A percentile compares a stretch with the other conserved stretches of the same genome.
These are phyloP conservation scores for Fusarium sp. DNA, from an alignment of 2,329 filamentous ascomycete genomes.

Conservation along the genomic window DNA sequence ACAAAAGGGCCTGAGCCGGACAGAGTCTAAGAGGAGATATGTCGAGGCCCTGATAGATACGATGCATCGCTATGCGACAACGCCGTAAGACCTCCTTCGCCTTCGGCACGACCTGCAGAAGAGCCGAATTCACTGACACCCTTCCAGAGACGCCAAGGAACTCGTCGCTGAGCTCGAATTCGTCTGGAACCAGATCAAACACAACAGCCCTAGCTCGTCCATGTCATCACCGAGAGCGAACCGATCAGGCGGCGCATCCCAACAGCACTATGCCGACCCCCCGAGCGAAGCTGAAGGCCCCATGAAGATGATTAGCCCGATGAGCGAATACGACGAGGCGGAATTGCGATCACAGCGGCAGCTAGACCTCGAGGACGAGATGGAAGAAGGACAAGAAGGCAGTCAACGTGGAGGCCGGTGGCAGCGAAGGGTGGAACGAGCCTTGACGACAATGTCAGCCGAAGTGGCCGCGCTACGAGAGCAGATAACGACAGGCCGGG, in stretches of 20 bases:
- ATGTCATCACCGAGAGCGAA: slow-evolving; percentile 65
- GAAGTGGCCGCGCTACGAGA: slow-evolving; percentile 93
- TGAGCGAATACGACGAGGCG: slow-evolving; percentile 84
- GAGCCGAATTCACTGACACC: slow-evolving; percentile 32
- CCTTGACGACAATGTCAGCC: slow-evolving; percentile 88
- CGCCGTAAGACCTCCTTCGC: slow-evolving; percentile 68
- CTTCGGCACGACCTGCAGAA: neutral
- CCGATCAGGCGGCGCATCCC: slow-evolving; percentile 47
- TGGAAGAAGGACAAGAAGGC: slow-evolving; percentile 50
- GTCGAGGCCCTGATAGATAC: slow-evolving; percentile 95
- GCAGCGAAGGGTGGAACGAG: slow-evolving; percentile 85
- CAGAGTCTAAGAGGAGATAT: slow-evolving; percentile 93
- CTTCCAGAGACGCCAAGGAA: slow-evolving; percentile 79
- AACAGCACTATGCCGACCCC: slow-evolving; percentile 61
- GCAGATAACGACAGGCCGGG: slow-evolving; percentile 82
- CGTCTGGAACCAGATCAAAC: slow-evolving; percentile 98
- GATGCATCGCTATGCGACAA: slow-evolving; percentile 96
- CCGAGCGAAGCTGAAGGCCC: slow-evolving; percentile 64
- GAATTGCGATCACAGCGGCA: slow-evolving; percentile 65
- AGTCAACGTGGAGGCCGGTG: slow-evolving; percentile 67
- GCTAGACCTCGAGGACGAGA: slow-evolving; percentile 59
- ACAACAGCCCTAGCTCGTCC: slow-evolving; percentile 77
- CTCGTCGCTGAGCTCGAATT: slow-evolving; percentile 97
- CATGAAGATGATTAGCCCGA: slow-evolving; percentile 82
- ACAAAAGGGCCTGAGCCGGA: slow-evolving; percentile 84